Base-by-base conservation (phyloP, 192 early-diverging fungal species). In the Coemansia sp. region DNA sequence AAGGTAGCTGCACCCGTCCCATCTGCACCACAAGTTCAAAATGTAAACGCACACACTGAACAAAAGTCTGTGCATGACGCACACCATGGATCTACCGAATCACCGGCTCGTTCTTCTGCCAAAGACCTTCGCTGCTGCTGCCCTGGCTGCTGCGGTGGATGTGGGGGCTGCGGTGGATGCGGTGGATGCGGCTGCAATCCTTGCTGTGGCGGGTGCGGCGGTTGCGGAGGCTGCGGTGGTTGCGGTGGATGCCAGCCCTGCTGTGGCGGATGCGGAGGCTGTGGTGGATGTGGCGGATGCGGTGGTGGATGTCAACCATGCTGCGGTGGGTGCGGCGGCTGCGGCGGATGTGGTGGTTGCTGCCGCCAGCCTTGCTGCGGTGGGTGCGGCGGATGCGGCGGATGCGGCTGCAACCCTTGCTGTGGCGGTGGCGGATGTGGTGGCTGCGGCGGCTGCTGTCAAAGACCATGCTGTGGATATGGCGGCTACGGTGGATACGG, bases 121-220 rank as follows among this genome's bases (percentile, higher is more conserved):
- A 71, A 71, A 26, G 62, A 71, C 28, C 54, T 71, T 12, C 69
- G 53, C 14, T 58, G 51, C 47, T 71, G 61, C 40, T 65, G 63
- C 39, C 31, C 31, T 39, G 45, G 47, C 20, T 58, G 64, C 10
- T 42, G 56, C 21, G 51, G 51, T 15, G 40, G 59, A 3, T 61
- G 56, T 11, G 45, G 51, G 21, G 59, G 51, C 1, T 61, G 59
- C 59, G 42, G 51, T 12, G 59, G 58, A 14, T 62, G 60, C 12
- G 63, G 63, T 38, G 51, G 58, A 2, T 59, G 58, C 11, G 38
- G 43, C 14, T 43, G 60, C 21, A 11, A 39, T 6, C 26, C 26
- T 8, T 50, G 59, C 5, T 57, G 60, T n/a, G 53, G 59, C 5
- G 53, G 60, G 0, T 62, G 67, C 9, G 51, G 56, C 16, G 59